Conservation (phyloP, 306 rosid genomes). For the Pueraria montana region DNA sequence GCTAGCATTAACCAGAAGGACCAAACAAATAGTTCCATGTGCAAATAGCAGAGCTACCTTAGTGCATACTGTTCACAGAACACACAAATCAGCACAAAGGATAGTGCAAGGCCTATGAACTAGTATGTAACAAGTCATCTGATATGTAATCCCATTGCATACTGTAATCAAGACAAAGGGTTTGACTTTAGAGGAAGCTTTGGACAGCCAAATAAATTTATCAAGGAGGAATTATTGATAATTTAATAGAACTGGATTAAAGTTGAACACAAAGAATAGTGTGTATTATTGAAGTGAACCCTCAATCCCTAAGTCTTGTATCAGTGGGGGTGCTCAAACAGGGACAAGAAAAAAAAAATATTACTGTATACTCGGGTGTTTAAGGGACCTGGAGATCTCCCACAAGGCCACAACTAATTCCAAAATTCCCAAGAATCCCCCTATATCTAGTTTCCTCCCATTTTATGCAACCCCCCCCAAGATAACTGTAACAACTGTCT, state of each 20-base stretch:
- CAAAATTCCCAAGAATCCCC: background rate
- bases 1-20: too few species aligned
- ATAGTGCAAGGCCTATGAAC: background rate
- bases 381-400: background rate
- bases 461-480: background rate
- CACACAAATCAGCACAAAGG: conserved; percentile 14
- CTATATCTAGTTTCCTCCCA: background rate
- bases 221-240: background rate
- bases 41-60: too few species aligned
- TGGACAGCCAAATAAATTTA: background rate
- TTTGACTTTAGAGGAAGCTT: background rate
- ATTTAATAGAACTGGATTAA: background rate
- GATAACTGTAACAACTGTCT: too few species aligned
- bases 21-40: too few species aligned
- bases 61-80: background rate
- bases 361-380: background rate
- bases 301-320: background rate
- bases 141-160: background rate
- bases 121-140: background rate
- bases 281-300: background rate
- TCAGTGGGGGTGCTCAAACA: background rate
- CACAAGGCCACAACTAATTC: background rate
- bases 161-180: background rate
- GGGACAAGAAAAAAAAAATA: background rate
- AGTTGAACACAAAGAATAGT: background rate